Conservation (phyloP, 2,329 filamentous ascomycete genomes). For the Paecilomyces formosus region DNA sequence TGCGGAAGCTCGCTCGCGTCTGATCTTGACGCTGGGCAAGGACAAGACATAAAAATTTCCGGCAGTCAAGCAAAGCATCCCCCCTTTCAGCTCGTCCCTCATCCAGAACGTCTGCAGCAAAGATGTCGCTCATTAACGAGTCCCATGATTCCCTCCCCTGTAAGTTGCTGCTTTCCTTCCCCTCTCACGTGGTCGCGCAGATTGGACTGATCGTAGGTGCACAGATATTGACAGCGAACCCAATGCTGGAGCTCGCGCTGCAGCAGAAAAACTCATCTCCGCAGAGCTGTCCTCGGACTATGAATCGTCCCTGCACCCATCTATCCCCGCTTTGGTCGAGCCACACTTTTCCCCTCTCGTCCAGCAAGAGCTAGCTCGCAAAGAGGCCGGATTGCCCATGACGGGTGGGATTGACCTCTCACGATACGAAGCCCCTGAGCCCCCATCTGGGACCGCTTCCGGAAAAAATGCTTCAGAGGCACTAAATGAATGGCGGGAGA, state of each 20-base stretch:
- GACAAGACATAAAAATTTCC: constrained; percentile 1
- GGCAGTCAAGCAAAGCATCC: not conserved
- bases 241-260: constrained; percentile 51
- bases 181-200: constrained; percentile 7
- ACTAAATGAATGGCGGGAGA: constrained; percentile 41
- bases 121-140: constrained; percentile 61
- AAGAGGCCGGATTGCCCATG: constrained; percentile 54
- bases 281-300: constrained; percentile 53
- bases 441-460: constrained; percentile 38
- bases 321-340: constrained; percentile 47
- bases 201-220: not conserved
- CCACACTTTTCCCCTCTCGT: constrained; percentile 60
- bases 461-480: constrained; percentile 21
- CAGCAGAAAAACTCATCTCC: constrained; percentile 62
- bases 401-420: constrained; percentile 61
- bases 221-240: constrained; percentile 75
- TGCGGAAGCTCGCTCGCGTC: not conserved
- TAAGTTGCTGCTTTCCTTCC: constrained; percentile 38
- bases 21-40: constrained; percentile 1
- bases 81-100: not conserved
- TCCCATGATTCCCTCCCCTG: constrained; percentile 76
- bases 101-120: constrained; percentile 10
- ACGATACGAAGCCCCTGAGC: constrained; percentile 74
- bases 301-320: constrained; percentile 47
- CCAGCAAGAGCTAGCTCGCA: constrained; percentile 59